Conservation (phyloP, 2,329 filamentous ascomycete species). For the Rutstroemia sp. region DNA sequence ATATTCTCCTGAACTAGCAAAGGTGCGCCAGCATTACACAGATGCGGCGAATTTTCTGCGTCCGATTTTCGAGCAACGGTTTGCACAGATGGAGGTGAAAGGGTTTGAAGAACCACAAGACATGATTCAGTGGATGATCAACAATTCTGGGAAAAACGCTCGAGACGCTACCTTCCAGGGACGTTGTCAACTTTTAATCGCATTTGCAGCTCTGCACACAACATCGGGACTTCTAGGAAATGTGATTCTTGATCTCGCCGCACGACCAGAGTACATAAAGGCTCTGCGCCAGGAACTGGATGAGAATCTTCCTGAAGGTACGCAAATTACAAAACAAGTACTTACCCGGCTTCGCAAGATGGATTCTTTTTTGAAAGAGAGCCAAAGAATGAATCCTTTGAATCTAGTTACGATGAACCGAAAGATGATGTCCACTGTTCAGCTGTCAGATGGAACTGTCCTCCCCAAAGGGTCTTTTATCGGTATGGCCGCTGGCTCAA, state of each 20-base stretch:
- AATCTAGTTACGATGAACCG: conserved; percentile 19
- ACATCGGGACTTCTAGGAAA: neutral
- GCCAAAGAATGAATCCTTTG: conserved; percentile 30
- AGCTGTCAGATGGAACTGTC: conserved; percentile 28
- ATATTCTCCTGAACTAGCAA: neutral
- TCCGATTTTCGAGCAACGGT: neutral
- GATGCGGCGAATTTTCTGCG: neutral
- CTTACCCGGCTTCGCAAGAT: conserved; percentile 25
- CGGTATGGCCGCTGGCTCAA: conserved; percentile 12
- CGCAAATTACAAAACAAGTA: conserved; percentile 27
- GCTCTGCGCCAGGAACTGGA: conserved; percentile 15
- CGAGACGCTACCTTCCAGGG: conserved; percentile 1
- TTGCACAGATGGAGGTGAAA: neutral
- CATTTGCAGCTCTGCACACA: neutral
- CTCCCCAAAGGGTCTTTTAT: conserved; percentile 26
- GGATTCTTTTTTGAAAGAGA: conserved; percentile 36
- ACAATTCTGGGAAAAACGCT: conserved; percentile 1
- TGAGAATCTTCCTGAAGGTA: conserved; percentile 28
- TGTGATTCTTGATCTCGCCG: conserved; percentile 41
- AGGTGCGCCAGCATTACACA: conserved; percentile 1
- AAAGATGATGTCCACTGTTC: conserved; percentile 16
- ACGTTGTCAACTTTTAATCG: conserved; percentile 2
- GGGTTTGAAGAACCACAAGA: neutral
- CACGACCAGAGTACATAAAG: conserved; percentile 36
- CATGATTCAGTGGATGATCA: conserved; percentile 7